Evolutionary conservation across 257 asterid genomes (phyloP), one percentile per base, ranked within the genome.

Genomic region (Misopates orontium): DNA sequence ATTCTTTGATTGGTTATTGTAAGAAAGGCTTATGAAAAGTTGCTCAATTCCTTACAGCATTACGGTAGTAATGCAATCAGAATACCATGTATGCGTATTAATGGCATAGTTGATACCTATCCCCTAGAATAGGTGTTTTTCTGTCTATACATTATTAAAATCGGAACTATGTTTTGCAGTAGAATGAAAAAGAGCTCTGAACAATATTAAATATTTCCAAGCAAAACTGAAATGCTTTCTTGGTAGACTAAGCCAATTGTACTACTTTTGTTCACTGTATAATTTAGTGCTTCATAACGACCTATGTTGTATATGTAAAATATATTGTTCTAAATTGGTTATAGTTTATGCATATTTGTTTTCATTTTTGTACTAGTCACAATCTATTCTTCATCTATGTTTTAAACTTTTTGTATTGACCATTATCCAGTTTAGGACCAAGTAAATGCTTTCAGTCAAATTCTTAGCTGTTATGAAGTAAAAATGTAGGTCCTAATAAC

Each of bases 381-480:
- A 36, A 9, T 36, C 42, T 9, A 56, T 56, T 1, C 1, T 45
- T 14, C 14, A 0, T 17, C 52, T 17, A 45, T 6, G 14, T 45
- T 14, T 14, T 45, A 4, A 1, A 12, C 52, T 45, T n/a, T 45
- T 49, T 36, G 8, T 8, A 36, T 36, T 36, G 42, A 36, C 36
- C 36, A 28, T 28, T 28, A n/a, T 28, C 36, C 36, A 28, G 36
- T 28, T 28, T 28, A 28, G 3, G 3, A 4, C 1, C 11, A 36
- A 36, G 11, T 36, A n/a, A 10, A 32, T 20, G 11, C 40, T 58
- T 47, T 47, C 44, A 12, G 21, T 58, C 45, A 49, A 36, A 4
- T 60, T 24, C 69, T 8, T 31, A 53, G 64, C 20, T 49, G 7
- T 28, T n/a, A 7, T 36, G 53, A 66, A 63, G 40, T 61, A 22